Percentiles rank a stretch among this genome's conserved stretches.
These are phyloP conservation scores for Hymenoscyphus fraxineus DNA, from an alignment of 2,329 filamentous ascomycete genomes.

Conservation along the genomic window DNA sequence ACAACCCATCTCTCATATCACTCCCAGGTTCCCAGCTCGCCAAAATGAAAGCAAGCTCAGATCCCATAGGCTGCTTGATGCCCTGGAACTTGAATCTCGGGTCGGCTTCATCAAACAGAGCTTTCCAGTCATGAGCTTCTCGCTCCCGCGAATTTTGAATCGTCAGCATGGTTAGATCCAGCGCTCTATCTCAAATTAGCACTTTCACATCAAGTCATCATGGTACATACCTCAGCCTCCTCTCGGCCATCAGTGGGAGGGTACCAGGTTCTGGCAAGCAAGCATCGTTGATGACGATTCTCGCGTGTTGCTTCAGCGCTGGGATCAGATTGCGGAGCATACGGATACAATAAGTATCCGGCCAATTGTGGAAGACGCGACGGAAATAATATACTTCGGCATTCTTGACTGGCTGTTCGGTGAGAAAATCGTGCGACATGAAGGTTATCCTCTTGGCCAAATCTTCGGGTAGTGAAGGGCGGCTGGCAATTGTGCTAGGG, in stretches of 20 bases:
- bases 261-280: neutral
- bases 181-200: neutral
- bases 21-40: neutral
- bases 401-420: constrained; percentile 38
- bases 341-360: constrained; percentile 37
- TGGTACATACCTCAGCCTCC: neutral
- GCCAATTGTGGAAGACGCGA: constrained; percentile 47
- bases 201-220: neutral
- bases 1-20: neutral
- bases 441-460: constrained; percentile 21
- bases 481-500: constrained; percentile 38
- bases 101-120: constrained; percentile 7
- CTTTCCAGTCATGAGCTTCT: constrained; percentile 6
- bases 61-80: neutral
- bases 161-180: constrained; percentile 9
- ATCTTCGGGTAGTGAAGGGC: neutral
- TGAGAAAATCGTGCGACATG: constrained; percentile 44
- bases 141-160: constrained; percentile 12
- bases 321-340: constrained; percentile 39
- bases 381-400: constrained; percentile 46
- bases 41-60: neutral
- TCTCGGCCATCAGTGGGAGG: neutral
- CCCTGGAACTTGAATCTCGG: constrained; percentile 4
- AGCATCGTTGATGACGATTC: constrained; percentile 30
- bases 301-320: constrained; percentile 40